Percentiles rank a stretch among this genome's conserved stretches.
Conservation (phyloP, 2,329 filamentous ascomycete genomes). For the Fusarium keratoplasticum region DNA sequence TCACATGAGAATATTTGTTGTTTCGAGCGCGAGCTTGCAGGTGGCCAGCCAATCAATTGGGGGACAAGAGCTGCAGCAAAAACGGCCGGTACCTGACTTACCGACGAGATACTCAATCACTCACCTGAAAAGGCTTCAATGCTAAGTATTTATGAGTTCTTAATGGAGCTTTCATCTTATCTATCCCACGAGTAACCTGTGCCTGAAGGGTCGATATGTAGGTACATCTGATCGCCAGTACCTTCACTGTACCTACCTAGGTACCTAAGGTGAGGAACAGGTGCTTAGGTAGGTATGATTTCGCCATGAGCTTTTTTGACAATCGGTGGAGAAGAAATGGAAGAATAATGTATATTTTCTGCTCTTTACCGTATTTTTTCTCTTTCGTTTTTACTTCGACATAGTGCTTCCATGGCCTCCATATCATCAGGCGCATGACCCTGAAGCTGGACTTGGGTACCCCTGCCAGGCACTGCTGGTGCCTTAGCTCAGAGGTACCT, state of each 20-base stretch:
- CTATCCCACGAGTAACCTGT: not conserved
- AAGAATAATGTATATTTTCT: no score
- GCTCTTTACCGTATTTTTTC: no score
- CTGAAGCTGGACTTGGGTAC: conserved; percentile 19
- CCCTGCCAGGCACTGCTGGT: conserved; percentile 3
- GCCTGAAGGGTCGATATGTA: not conserved
- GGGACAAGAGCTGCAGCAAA: not conserved
- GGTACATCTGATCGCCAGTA: not conserved
- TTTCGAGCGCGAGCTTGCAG: not conserved
- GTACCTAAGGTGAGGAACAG: not conserved
- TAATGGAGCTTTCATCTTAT: not conserved
- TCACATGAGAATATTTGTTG: not conserved
- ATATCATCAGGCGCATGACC: not conserved
- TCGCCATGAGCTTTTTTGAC: not conserved
- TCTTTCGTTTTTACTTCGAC: not conserved
- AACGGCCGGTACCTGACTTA: not conserved
- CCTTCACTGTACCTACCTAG: not conserved
- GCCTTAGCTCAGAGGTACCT: conserved; percentile 14
- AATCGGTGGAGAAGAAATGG: no score
- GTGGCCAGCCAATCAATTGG: not conserved
- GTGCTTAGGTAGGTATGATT: not conserved
- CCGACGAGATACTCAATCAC: not conserved
- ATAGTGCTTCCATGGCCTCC: not conserved
- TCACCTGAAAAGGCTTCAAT: not conserved
- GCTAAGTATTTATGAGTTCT: not conserved